phyloP scores from a whole-genome alignment of 2,329 filamentous ascomycete species.

The Beauveria varroae region DNA sequence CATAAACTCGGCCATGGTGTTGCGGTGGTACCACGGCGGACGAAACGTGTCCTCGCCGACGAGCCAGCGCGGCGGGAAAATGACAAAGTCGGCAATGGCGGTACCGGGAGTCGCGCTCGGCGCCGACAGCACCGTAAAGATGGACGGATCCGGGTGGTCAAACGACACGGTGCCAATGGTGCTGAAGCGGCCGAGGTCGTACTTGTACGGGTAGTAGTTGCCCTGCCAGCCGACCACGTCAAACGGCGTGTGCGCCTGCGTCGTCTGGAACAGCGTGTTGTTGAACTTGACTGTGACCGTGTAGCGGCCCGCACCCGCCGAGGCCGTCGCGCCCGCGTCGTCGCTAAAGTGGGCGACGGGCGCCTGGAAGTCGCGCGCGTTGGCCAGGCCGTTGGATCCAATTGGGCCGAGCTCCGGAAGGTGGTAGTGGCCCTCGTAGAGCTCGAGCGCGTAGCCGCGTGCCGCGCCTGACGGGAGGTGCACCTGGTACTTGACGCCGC shows the following conservation, averaged over 20 bases:
- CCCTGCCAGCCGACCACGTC: slow-evolving; percentile 78
- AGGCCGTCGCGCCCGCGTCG: slow-evolving; percentile 35
- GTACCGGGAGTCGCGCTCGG: slow-evolving; percentile 54
- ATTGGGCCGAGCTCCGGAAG: slow-evolving; percentile 63
- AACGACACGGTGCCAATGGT: slow-evolving; percentile 65
- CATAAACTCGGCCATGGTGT: slow-evolving; percentile 61
- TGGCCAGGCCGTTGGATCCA: slow-evolving; percentile 61
- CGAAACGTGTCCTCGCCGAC: slow-evolving; percentile 63
- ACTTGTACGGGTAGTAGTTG: slow-evolving; percentile 74
- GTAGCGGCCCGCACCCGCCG: slow-evolving; percentile 30
- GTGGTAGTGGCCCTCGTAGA: slow-evolving; percentile 60
- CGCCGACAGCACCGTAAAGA: slow-evolving; percentile 65
- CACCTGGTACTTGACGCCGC: slow-evolving; percentile 63
- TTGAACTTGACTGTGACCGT: slow-evolving; percentile 58
- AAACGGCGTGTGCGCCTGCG: slow-evolving; percentile 65
- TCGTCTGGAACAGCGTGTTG: slow-evolving; percentile 57
- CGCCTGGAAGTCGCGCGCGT: slow-evolving; percentile 63
- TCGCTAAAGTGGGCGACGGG: slow-evolving; percentile 59
- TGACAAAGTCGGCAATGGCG: slow-evolving; percentile 63
- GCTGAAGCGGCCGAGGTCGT: slow-evolving; percentile 71
- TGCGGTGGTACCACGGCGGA: slow-evolving; percentile 65
- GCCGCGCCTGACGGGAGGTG: slow-evolving; percentile 49
- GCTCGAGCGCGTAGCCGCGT: slow-evolving; percentile 63
- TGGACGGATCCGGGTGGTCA: slow-evolving; percentile 72
- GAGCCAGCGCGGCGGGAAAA: slow-evolving; percentile 66